Evolutionary conservation across 108 stramenopile species (phyloP), one percentile per base, ranked within the genome.

Genomic region (Schizochytrium sp.): DNA sequence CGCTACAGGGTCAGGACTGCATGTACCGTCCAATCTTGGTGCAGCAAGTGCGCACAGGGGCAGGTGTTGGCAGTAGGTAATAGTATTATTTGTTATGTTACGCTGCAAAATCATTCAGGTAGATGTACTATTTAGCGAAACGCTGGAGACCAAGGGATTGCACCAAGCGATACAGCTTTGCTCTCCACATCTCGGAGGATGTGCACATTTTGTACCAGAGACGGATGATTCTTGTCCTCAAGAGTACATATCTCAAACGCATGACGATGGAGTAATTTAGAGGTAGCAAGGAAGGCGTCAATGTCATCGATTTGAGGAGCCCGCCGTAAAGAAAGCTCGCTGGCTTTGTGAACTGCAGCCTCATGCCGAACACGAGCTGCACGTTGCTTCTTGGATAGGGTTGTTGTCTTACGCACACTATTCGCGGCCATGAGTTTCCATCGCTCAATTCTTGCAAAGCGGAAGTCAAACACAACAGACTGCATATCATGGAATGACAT

Each of bases 361-460:
- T 83, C 76, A 53, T 83, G 76, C 0, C 45, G 76, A n/a, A 55
- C 15, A 13, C 53, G 76, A 2, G 50, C 53, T 53, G 47, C 76
- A 40, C 47, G 47, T 53, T 83, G 50, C 76, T 55, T 83, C 53
- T 83, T 83, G 53, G 50, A 55, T 42, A 55, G 38, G 0, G 0
- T 7, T 13, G 47, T 10, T 38, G 47, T 7, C 8, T 42, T 7
- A 8, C 76, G 76, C 47, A 83, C 76, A 53, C 76, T 83, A 28
- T 83, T 83, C 0, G 76, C 53, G 38, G 76, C 76, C 76, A 83
- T 55, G 15, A 55, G 76, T 40, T 83, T 83, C 76, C 76, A 83
- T 0, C 76, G 3, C 76, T 83, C 53, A 2, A 83, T 83, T 17
- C 76, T 17, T 2, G 47, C 76, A 10, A 53, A 13, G 47, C 76